These are phyloP conservation scores for Orychophragmus violaceus DNA, from an alignment of 345 rosid genomes.

Conservation along the genomic window DNA sequence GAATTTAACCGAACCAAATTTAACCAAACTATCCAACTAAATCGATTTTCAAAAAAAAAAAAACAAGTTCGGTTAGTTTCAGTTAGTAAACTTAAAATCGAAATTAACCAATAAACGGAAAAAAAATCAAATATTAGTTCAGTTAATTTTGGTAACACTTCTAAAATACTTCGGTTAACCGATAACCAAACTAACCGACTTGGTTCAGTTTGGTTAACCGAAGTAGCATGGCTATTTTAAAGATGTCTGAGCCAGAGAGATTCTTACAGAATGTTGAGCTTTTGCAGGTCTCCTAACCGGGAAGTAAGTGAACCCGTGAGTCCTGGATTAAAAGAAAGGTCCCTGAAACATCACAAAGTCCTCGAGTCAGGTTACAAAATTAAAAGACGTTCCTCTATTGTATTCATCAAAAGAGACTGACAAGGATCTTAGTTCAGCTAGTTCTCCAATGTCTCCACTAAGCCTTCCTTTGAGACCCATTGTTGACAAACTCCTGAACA, in stretches of 20 bases:
- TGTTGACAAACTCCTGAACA: constrained; percentile 71
- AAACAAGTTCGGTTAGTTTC: too few species aligned
- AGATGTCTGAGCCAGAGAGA: neutral
- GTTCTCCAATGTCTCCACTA: constrained; percentile 87
- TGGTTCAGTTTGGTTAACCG: too few species aligned
- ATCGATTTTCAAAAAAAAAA: too few species aligned
- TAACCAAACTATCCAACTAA: too few species aligned
- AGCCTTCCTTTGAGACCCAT: constrained; percentile 77
- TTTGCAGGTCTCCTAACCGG: constrained; percentile 64
- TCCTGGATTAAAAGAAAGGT: constrained; percentile 68
- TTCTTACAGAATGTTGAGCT: constrained; percentile 76
- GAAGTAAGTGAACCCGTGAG: constrained; percentile 72
- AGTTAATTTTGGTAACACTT: too few species aligned
- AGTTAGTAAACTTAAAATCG: too few species aligned
- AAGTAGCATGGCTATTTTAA: too few species aligned
- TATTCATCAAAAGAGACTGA: constrained; percentile 33
- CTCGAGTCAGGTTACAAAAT: neutral
- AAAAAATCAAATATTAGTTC: too few species aligned
- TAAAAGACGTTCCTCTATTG: neutral
- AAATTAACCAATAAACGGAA: too few species aligned
- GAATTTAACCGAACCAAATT: too few species aligned
- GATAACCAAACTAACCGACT: too few species aligned
- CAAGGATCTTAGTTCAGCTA: constrained; percentile 79
- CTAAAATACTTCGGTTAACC: too few species aligned
- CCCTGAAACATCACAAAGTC: constrained; percentile 47